A percentile compares a stretch with the other conserved stretches of the same genome.
phyloP scores from a whole-genome alignment of 441 rosid genomes.

The Hypseocharis bilobata region DNA sequence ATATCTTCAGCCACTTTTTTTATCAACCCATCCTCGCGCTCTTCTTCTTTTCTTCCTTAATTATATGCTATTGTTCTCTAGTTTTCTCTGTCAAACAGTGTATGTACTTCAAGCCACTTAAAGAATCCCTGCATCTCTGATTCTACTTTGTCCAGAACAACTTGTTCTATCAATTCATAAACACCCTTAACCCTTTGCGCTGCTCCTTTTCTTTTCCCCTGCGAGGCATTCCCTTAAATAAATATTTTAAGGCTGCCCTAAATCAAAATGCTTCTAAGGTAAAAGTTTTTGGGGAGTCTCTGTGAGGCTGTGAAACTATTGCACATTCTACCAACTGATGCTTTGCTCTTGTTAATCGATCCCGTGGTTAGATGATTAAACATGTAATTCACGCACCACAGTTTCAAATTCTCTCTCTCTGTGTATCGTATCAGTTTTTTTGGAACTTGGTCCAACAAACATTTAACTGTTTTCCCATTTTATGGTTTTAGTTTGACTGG shows the following conservation, averaged over 20 bases:
- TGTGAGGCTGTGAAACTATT: too few species aligned
- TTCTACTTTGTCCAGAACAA: neutral
- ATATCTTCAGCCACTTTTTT: neutral
- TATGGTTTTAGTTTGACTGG: conserved; percentile 76
- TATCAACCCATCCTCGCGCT: neutral
- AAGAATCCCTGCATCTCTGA: neutral
- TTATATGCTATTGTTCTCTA: neutral
- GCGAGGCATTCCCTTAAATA: neutral
- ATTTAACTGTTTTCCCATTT: conserved; percentile 14
- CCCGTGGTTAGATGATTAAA: neutral
- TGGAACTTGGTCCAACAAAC: conserved; percentile 10
- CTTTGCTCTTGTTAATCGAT: neutral
- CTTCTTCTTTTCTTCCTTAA: neutral
- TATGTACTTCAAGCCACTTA: neutral
- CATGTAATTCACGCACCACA: neutral
- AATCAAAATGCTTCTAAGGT: neutral
- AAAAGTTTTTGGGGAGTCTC: neutral
- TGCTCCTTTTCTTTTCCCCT: neutral
- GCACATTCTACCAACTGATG: neutral
- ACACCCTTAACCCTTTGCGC: neutral
- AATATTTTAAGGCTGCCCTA: neutral
- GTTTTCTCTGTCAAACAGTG: neutral
- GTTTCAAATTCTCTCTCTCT: neutral
- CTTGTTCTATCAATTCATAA: neutral
- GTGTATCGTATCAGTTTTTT: neutral